Evolutionary conservation across 345 rosid species (phyloP).

Genomic region (Brassica rapa): DNA sequence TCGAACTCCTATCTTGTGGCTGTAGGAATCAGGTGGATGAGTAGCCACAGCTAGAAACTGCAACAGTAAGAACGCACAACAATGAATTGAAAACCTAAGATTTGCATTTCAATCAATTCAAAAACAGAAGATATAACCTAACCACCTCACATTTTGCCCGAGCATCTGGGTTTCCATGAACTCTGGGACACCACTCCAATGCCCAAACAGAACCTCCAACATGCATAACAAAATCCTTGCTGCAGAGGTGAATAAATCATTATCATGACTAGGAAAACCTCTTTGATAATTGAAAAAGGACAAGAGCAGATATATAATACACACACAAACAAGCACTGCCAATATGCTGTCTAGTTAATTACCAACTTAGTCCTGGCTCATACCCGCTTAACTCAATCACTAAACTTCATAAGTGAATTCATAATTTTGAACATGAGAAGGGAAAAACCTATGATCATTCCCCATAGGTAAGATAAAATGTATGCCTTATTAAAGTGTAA

Average conservation of each 20-base stretch:
- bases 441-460: neutral
- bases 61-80: neutral
- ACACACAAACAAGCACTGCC: neutral
- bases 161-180: conserved; percentile 48
- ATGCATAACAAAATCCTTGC: conserved; percentile 77
- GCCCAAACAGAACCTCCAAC: conserved; percentile 95
- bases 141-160: conserved; percentile 70
- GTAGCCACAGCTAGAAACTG: conserved; percentile 91
- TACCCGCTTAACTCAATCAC: conserved; percentile 1
- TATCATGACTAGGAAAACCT: conserved; percentile 2
- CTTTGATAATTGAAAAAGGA: neutral
- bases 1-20: conserved; percentile 72
- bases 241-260: conserved; percentile 43
- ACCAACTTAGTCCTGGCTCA: neutral
- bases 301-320: neutral
- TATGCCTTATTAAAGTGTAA: neutral
- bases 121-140: conserved; percentile 8
- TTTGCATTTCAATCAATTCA: neutral
- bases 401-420: neutral
- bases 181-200: conserved; percentile 89
- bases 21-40: conserved; percentile 80
- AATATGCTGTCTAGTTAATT: conserved; percentile 3
- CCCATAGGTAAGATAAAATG: neutral
- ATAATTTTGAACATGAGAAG: neutral
- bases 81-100: conserved; percentile 15